A percentile compares a stretch with the other conserved stretches of the same genome.
phyloP scores from a whole-genome alignment of 176 grass and related monocot species.

The Avena insularis region DNA sequence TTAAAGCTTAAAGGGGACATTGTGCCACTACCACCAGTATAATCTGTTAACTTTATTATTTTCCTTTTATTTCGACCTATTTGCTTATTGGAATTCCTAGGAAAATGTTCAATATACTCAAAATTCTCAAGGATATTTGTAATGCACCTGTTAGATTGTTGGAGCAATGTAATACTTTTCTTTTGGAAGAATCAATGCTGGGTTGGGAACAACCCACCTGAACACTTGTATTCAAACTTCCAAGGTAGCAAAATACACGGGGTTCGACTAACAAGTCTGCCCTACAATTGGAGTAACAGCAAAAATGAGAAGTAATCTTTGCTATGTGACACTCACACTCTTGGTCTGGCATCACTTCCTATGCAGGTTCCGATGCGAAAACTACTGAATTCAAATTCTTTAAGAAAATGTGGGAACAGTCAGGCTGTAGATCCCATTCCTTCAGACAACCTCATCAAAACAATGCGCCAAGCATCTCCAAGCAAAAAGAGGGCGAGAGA shows the following conservation, averaged over 20 bases:
- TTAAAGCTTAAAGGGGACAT: not conserved
- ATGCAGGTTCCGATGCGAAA: conserved; percentile 58
- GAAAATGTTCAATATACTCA: not conserved
- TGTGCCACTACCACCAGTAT: not conserved
- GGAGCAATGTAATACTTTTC: not conserved
- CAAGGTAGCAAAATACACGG: not conserved
- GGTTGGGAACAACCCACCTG: not conserved
- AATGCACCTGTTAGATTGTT: conserved; percentile 24
- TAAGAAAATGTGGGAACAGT: conserved; percentile 64
- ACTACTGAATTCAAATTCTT: conserved; percentile 74
- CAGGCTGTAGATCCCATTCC: conserved; percentile 46
- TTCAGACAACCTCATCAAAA: conserved; percentile 43
- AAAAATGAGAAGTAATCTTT: conserved; percentile 13
- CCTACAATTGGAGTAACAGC: not conserved
- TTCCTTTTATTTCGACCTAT: conserved; percentile 22
- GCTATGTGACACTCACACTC: not conserved
- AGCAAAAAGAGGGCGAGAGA: conserved; percentile 33
- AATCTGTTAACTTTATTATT: not conserved
- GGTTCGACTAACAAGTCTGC: not conserved
- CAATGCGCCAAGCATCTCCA: conserved; percentile 35
- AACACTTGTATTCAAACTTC: not conserved
- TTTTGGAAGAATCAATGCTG: not conserved
- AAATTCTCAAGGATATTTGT: conserved; percentile 12
- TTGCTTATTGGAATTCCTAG: conserved; percentile 11
- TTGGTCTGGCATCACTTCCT: conserved; percentile 39